Percentiles rank a stretch among this genome's conserved stretches.
phyloP scores from a whole-genome alignment of 805 yeast species.

The Candida maltosa region DNA sequence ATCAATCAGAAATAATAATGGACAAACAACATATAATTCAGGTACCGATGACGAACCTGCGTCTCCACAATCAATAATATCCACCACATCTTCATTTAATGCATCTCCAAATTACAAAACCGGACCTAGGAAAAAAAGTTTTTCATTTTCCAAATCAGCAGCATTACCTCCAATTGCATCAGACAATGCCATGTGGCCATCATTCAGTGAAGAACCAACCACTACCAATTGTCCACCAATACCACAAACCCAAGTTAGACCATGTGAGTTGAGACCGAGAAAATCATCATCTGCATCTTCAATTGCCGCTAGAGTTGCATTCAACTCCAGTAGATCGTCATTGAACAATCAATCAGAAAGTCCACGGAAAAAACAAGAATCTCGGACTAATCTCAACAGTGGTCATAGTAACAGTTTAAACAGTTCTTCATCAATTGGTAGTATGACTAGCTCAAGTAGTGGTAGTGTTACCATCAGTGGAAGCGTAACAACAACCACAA shows the following conservation, averaged over 20 bases:
- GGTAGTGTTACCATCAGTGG: too few relatives aligned
- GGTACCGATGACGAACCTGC: conserved; percentile 9
- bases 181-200: conserved; percentile 5
- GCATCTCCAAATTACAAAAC: conserved; percentile 1
- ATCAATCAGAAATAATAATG: conserved; percentile 15
- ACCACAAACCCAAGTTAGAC: neutral
- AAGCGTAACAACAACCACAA: conserved; percentile 1
- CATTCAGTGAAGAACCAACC: neutral
- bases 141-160: conserved; percentile 10
- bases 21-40: neutral
- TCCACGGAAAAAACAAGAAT: conserved; percentile 4
- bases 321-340: conserved; percentile 19
- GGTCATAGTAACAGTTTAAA: neutral
- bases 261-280: conserved; percentile 5
- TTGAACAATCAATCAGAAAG: conserved; percentile 7
- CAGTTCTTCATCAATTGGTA: conserved; percentile 6
- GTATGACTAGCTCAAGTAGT: conserved; percentile 3
- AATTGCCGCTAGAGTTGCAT: conserved; percentile 25
- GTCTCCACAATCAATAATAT: conserved; percentile 17
- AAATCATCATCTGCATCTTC: conserved; percentile 18
- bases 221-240: neutral
- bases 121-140: conserved; percentile 12
- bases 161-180: conserved; percentile 7
- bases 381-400: neutral
- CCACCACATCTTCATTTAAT: conserved; percentile 8